Evolutionary conservation across 768 basidiomycete species (phyloP).

Genomic region (Mycena vitilis): DNA sequence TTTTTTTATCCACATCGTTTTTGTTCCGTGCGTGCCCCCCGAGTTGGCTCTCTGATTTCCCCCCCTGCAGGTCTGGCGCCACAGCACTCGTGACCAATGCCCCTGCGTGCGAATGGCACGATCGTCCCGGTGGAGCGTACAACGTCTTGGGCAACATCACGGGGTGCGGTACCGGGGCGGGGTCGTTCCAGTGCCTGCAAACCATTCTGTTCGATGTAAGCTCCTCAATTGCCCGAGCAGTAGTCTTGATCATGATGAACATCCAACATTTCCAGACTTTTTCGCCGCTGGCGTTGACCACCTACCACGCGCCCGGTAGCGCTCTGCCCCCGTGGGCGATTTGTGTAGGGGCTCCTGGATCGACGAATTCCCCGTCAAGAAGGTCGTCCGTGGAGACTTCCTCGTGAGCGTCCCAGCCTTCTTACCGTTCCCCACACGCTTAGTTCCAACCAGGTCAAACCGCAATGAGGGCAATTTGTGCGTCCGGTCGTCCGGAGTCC

Average conservation of each 20-base stretch:
- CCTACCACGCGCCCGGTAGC: background rate
- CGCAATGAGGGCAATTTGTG: slow-evolving; percentile 13
- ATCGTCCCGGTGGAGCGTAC: slow-evolving; percentile 21
- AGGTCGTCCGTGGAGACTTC: slow-evolving; percentile 16
- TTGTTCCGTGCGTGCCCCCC: background rate
- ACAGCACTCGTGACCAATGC: slow-evolving; percentile 10
- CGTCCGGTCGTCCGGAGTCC: no score
- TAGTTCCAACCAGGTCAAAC: slow-evolving; percentile 5
- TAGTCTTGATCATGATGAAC: no score
- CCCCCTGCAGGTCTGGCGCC: background rate
- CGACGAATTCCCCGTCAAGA: slow-evolving; percentile 16
- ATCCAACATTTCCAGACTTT: slow-evolving; percentile 9
- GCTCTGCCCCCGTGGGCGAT: slow-evolving; percentile 10
- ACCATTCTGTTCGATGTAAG: slow-evolving; percentile 19
- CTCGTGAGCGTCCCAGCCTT: background rate
- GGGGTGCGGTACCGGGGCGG: slow-evolving; percentile 8
- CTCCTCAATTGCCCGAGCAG: background rate
- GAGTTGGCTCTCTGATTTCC: no score
- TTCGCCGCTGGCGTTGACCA: slow-evolving; percentile 6
- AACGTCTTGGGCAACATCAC: slow-evolving; percentile 15
- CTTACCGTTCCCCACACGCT: no score
- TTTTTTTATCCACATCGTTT: slow-evolving; percentile 11
- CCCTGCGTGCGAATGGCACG: slow-evolving; percentile 23
- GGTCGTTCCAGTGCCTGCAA: slow-evolving; percentile 22
- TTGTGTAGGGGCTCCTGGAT: slow-evolving; percentile 20